These are phyloP conservation scores for Paraleonurus japonicus DNA, from an alignment of 257 asterid species.

Conservation along the genomic window DNA sequence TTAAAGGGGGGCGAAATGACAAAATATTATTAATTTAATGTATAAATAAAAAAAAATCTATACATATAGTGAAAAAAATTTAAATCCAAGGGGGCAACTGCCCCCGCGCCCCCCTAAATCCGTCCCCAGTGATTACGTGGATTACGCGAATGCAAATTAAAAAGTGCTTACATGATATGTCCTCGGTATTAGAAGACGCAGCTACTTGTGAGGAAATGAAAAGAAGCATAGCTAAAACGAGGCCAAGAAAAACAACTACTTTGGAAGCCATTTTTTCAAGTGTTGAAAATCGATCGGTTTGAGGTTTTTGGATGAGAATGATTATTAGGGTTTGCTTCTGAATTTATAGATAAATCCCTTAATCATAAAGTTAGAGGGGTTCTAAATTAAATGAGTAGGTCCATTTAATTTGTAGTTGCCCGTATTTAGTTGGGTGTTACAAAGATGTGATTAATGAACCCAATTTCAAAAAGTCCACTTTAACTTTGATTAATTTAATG, in stretches of 20 bases:
- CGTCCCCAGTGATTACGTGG: too few species aligned
- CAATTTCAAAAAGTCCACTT: background rate
- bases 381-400: background rate
- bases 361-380: background rate
- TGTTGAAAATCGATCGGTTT: too few species aligned
- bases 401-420: background rate
- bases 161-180: background rate
- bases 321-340: background rate
- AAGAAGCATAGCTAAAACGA: slow-evolving; percentile 13
- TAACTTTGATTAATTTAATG: background rate
- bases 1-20: too few species aligned
- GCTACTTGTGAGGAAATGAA: slow-evolving; percentile 22
- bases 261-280: slow-evolving; percentile 27
- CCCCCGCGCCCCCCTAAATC: too few species aligned
- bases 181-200: background rate
- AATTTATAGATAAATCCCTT: background rate
- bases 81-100: too few species aligned
- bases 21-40: too few species aligned
- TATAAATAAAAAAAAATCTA: too few species aligned
- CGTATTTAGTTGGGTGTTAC: background rate
- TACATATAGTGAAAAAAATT: too few species aligned
- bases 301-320: background rate
- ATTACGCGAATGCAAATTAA: background rate
- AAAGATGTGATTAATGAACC: background rate
- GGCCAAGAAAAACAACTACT: slow-evolving; percentile 3